Evolutionary conservation across 257 asterid genomes (phyloP).

Genomic region (Ballota nigra): DNA sequence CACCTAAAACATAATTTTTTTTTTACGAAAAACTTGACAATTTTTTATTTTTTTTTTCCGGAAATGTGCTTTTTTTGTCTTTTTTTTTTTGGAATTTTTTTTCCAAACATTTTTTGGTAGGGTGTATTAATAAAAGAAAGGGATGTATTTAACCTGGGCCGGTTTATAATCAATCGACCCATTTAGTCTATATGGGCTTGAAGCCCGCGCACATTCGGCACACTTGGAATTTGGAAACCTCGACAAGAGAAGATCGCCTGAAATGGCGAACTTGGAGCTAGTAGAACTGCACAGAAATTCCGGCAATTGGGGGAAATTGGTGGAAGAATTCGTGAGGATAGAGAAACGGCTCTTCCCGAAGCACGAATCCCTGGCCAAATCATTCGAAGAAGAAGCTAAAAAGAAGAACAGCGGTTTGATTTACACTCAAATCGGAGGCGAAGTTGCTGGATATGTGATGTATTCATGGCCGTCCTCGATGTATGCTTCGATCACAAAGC

Average conservation of each 20-base stretch:
- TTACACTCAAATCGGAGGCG: conserved; percentile 42
- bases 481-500: conserved; percentile 73
- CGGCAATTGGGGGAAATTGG: conserved; percentile 36
- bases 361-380: conserved; percentile 80
- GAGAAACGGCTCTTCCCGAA: conserved; percentile 87
- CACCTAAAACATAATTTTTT: too few species aligned
- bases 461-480: conserved; percentile 83
- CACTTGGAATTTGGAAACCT: neutral
- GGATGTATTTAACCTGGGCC: too few species aligned
- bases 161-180: neutral
- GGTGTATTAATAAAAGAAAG: too few species aligned
- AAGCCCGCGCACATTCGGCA: neutral
- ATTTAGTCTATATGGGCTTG: neutral
- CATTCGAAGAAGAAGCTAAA: conserved; percentile 63
- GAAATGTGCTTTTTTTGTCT: too few species aligned
- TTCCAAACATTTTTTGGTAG: too few species aligned
- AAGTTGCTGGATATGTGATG: conserved; percentile 82
- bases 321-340: conserved; percentile 66
- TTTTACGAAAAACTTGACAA: too few species aligned
- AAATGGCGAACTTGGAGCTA: conserved; percentile 38
- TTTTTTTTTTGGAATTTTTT: too few species aligned
- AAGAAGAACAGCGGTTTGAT: conserved; percentile 72
- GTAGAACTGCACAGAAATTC: conserved; percentile 62
- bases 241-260: neutral
- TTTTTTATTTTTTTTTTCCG: too few species aligned